Conservation (phyloP, 164 flowering plant species). For the Chloranthus sessilifolius region DNA sequence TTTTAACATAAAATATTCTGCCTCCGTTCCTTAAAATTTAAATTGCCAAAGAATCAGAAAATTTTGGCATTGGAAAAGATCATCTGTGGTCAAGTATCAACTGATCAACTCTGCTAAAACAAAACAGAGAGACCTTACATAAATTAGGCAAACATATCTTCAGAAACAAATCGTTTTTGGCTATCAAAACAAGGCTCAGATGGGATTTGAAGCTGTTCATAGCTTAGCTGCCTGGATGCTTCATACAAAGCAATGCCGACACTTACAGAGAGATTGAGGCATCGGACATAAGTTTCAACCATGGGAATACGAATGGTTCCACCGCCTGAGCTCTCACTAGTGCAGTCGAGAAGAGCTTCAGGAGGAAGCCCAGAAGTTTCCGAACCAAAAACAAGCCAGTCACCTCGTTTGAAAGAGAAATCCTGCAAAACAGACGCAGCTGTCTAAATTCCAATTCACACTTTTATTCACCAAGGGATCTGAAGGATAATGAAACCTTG, state of each 20-base stretch:
- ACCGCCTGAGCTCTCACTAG: constrained; percentile 55
- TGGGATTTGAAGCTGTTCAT: constrained; percentile 61
- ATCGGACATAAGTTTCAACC: constrained; percentile 95
- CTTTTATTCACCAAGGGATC: too few relatives aligned
- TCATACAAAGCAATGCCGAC: constrained; percentile 90
- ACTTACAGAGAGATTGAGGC: constrained; percentile 88
- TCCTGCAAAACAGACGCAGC: constrained; percentile 66
- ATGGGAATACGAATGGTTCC: constrained; percentile 82
- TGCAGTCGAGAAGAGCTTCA: constrained; percentile 70
- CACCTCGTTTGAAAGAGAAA: constrained; percentile 73
- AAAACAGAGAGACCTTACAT: background rate
- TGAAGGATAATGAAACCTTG: too few relatives aligned
- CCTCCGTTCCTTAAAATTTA: too few relatives aligned
- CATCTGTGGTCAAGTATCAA: too few relatives aligned
- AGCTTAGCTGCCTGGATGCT: constrained; percentile 88
- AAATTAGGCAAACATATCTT: constrained; percentile 69
- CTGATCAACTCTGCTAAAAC: too few relatives aligned
- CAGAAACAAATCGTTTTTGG: constrained; percentile 38
- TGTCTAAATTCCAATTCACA: too few relatives aligned
- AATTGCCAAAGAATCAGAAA: too few relatives aligned
- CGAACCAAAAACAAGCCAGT: constrained; percentile 92
- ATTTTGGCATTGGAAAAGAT: too few relatives aligned
- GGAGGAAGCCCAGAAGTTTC: constrained; percentile 81
- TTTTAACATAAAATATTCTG: too few relatives aligned
- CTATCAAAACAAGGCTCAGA: constrained; percentile 28